Percentiles rank a stretch among this genome's conserved stretches.
phyloP scores from a whole-genome alignment of 1,284 basidiomycete species.

The Earliella scabrosa region DNA sequence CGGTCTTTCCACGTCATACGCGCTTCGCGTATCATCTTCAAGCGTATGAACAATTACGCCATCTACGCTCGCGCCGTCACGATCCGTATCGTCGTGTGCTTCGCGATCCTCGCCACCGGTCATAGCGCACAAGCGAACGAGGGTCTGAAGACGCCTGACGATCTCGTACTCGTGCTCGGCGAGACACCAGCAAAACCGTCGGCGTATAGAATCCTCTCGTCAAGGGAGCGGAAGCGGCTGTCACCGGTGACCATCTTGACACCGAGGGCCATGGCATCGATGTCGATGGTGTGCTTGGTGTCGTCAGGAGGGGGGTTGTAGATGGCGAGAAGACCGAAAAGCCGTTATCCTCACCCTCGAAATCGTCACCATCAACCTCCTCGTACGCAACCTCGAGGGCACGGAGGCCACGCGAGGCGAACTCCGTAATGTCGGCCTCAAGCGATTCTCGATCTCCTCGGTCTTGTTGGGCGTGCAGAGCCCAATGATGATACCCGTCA shows the following conservation, averaged over 20 bases:
- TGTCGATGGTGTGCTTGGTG: conserved; percentile 99
- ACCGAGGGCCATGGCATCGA: conserved; percentile 94
- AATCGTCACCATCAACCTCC: conserved; percentile 85
- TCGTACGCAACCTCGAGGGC: conserved; percentile 96
- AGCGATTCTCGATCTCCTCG: conserved; percentile 85
- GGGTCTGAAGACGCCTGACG: conserved; percentile 92
- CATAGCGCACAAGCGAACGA: conserved; percentile 89
- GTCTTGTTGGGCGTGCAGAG: conserved; percentile 98
- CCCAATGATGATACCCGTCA: conserved; percentile 97
- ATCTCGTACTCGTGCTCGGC: conserved; percentile 95
- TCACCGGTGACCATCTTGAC: conserved; percentile 99
- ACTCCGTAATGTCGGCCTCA: conserved; percentile 98
- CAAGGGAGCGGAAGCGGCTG: conserved; percentile 81
- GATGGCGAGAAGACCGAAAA: conserved; percentile 97
- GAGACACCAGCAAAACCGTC: conserved; percentile 95
- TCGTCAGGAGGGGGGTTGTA: conserved; percentile 98
- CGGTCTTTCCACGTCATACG: conserved; percentile 97
- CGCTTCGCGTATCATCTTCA: conserved; percentile 93
- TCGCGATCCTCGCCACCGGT: conserved; percentile 98
- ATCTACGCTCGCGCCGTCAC: conserved; percentile 95
- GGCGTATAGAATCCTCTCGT: conserved; percentile 93
- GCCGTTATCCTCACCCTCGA: conserved; percentile 87
- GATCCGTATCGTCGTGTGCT: conserved; percentile 91
- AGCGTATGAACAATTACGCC: conserved; percentile 97
- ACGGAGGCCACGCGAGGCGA: conserved; percentile 94